Evolutionary conservation across 2,329 filamentous ascomycete genomes (phyloP).

Genomic region (Monosporascus sp.): DNA sequence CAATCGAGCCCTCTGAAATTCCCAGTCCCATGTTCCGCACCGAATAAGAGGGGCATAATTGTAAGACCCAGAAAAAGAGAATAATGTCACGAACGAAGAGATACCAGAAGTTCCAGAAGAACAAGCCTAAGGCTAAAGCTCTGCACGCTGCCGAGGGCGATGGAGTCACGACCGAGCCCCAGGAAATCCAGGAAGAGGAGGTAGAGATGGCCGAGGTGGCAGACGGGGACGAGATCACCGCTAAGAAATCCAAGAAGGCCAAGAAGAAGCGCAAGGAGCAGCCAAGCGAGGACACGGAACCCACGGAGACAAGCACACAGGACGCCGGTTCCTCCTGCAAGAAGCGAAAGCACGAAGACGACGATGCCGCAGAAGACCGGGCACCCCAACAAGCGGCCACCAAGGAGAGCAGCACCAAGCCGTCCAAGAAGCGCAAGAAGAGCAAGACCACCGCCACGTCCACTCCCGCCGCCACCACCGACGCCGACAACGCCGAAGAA

Average conservation of each 20-base stretch:
- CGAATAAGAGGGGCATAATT: too few relatives aligned
- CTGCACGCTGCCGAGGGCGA: too few relatives aligned
- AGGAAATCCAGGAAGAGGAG: background rate
- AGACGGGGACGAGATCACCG: conserved; percentile 12
- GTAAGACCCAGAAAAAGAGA: too few relatives aligned
- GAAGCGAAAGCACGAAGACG: conserved; percentile 32
- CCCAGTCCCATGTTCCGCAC: too few relatives aligned
- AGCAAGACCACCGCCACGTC: conserved; percentile 16
- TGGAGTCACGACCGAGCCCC: too few relatives aligned
- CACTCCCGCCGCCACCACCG: conserved; percentile 3
- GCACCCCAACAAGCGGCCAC: conserved; percentile 6
- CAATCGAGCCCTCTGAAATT: too few relatives aligned
- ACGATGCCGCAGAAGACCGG: conserved; percentile 21
- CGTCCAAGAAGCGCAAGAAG: conserved; percentile 23
- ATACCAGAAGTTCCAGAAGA: too few relatives aligned
- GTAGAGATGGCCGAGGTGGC: conserved; percentile 4
- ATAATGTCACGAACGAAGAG: too few relatives aligned
- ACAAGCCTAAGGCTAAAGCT: too few relatives aligned
- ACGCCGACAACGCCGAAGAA: conserved; percentile 1
- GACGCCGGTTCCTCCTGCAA: conserved; percentile 32
- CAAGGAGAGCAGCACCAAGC: conserved; percentile 13
- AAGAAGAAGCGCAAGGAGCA: conserved; percentile 28
- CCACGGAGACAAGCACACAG: conserved; percentile 20
- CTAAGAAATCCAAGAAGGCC: conserved; percentile 28
- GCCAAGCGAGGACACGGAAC: conserved; percentile 26